These are phyloP conservation scores for Dendrobium catenatum DNA, from an alignment of 106 monocot species.

Conservation along the genomic window DNA sequence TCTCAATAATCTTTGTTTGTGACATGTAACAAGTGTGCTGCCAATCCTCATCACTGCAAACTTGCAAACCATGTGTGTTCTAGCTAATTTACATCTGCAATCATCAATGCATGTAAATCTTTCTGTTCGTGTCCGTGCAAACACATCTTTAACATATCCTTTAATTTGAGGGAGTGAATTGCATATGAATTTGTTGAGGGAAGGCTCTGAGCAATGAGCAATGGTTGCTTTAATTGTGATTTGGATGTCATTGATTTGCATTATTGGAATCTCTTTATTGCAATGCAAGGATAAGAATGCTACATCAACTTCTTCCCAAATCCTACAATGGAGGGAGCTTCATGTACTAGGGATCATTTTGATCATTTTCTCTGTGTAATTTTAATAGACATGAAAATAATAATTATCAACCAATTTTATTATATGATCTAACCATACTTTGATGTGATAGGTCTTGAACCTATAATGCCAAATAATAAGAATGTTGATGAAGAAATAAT, in stretches of 20 bases:
- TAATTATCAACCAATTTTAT: not conserved
- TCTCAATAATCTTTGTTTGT: not conserved
- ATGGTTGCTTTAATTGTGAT: not conserved
- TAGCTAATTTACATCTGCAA: not conserved
- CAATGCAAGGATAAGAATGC: not conserved
- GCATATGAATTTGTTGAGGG: no score
- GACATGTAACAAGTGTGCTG: not conserved
- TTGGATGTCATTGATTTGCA: not conserved
- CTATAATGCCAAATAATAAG: not conserved
- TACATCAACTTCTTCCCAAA: not conserved
- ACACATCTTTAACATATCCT: not conserved
- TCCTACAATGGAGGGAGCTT: not conserved
- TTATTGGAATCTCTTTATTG: not conserved
- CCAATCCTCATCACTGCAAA: not conserved
- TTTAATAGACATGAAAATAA: not conserved
- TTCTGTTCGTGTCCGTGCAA: not conserved
- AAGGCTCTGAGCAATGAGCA: not conserved
- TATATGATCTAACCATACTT: not conserved
- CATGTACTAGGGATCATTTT: not conserved
- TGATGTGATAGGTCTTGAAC: not conserved
- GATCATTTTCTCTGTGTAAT: no score
- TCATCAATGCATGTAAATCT: not conserved
- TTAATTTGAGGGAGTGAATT: not conserved
- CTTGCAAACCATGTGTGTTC: not conserved
- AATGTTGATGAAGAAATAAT: not conserved